These are phyloP conservation scores for Sporothrix phasma DNA, from an alignment of 2,329 filamentous ascomycete genomes.

Conservation along the genomic window DNA sequence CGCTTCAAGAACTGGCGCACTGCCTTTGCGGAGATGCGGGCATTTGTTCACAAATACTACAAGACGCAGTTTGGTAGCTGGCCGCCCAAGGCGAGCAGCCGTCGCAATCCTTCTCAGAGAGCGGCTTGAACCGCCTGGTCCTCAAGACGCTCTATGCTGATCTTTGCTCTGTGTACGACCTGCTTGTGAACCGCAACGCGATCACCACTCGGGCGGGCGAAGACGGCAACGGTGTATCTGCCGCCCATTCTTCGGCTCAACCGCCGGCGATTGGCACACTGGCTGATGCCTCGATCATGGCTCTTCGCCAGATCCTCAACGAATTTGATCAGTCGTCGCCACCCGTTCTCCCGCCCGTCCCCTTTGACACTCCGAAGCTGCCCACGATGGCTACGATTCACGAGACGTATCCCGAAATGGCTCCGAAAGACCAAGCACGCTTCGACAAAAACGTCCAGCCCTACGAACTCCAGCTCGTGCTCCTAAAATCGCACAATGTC, in stretches of 20 bases:
- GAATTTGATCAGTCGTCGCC: slow-evolving; percentile 87
- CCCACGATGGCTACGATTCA: slow-evolving; percentile 59
- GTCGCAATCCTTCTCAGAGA: slow-evolving; percentile 84
- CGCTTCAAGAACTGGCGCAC: slow-evolving; percentile 77
- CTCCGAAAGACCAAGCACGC: slow-evolving; percentile 65
- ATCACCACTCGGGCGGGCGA: slow-evolving; percentile 72
- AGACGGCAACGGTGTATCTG: slow-evolving; percentile 19
- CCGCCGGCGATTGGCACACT: slow-evolving; percentile 28
- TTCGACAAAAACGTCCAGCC: slow-evolving; percentile 64
- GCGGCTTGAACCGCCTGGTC: slow-evolving; percentile 75
- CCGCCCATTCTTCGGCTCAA: slow-evolving; percentile 22
- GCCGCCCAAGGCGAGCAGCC: slow-evolving; percentile 85
- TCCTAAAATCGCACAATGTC: slow-evolving; percentile 74
- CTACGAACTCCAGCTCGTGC: slow-evolving; percentile 63
- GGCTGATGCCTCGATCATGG: slow-evolving; percentile 51
- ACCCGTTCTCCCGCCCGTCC: slow-evolving; percentile 81
- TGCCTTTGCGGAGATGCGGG: slow-evolving; percentile 64
- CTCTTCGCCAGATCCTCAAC: slow-evolving; percentile 66
- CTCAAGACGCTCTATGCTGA: slow-evolving; percentile 76
- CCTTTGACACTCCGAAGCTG: slow-evolving; percentile 75
- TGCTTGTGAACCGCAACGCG: slow-evolving; percentile 69
- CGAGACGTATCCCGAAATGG: slow-evolving; percentile 52
- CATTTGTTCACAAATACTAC: slow-evolving; percentile 60
- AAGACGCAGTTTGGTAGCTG: slow-evolving; percentile 55
- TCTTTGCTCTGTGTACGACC: slow-evolving; percentile 76